Base-by-base conservation (phyloP, 73 alveolate genomes). In the Paramecium pentaurelia region DNA sequence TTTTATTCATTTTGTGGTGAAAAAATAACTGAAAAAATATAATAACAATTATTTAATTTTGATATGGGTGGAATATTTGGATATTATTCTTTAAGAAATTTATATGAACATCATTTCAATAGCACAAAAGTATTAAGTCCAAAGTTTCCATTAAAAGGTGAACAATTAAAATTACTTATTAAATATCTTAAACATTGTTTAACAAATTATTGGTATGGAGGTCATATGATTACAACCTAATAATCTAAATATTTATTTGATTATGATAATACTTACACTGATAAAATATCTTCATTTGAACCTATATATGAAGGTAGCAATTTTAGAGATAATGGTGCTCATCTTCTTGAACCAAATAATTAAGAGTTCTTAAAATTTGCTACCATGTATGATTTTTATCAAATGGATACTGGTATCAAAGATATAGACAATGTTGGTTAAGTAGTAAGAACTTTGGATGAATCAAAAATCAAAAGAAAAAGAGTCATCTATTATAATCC, bases 21-120 rank as follows among this genome's bases (percentile, higher is more conserved):
- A 42, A 80, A 47, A 42, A 22, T 80, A 25, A 18, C 6, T 25
- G 71, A 40, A 9, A 42, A 12, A 9, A 12, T 45, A 8, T 16
- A 34, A 44, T 27, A 42, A 47, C 7, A 42, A 45, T 12, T 80
- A 80, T 49, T 80, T 14, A n/a, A 80, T 27, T 80, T 45, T 80
- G 91, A 80, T n/a, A 80, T 80, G 91, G 91, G 91, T 10, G 91
- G 91, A 10, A 80, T 80, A 80, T 49, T 80, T 45, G 91, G 91
- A 80, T 80, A 80, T 28, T 80, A 45, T 49, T 45, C 91, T 3
- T 25, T 80, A 20, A 20, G 91, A 27, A 80, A 80, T 16, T 27
- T 80, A 47, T 80, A 27, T 80, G 91, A 80, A 20, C 28, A 32
- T 80, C 73, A 80, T 49, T 47, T 80, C 16, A 42, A 80, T 49